Evolutionary conservation across 768 basidiomycete genomes (phyloP).

Genomic region (Tricholoma sp.): DNA sequence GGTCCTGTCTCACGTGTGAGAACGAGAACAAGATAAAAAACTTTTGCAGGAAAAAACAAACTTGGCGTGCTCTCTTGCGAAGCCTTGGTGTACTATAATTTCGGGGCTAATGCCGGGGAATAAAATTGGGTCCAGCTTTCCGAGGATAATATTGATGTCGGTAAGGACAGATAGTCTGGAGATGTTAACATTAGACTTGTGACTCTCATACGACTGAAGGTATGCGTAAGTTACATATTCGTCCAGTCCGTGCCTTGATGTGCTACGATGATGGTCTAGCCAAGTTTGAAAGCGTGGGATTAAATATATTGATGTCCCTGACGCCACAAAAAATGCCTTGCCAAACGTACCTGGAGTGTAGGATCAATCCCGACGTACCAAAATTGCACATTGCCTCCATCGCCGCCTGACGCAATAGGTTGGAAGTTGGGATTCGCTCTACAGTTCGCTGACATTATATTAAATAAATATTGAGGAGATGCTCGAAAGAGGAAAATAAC

Average conservation of each 20-base stretch:
- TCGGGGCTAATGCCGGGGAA: conserved; percentile 44
- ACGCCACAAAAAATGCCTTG: neutral
- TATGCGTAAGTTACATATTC: conserved; percentile 19
- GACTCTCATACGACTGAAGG: neutral
- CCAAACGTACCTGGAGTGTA: conserved; percentile 13
- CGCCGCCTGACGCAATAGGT: conserved; percentile 41
- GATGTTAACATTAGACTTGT: neutral
- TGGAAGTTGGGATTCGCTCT: conserved; percentile 41
- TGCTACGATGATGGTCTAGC: conserved; percentile 14
- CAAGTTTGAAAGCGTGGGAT: neutral
- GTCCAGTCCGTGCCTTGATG: conserved; percentile 20
- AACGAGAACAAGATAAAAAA: conserved; percentile 26
- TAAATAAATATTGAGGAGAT: neutral
- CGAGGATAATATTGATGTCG: conserved; percentile 35
- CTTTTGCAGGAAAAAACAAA: conserved; percentile 22
- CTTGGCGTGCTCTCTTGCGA: conserved; percentile 39
- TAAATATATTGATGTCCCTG: neutral
- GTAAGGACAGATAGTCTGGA: conserved; percentile 28
- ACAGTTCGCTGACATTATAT: conserved; percentile 33
- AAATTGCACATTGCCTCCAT: conserved; percentile 38
- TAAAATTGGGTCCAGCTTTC: conserved; percentile 29
- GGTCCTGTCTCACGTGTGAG: conserved; percentile 24
- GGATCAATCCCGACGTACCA: conserved; percentile 30
- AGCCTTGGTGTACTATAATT: conserved; percentile 48
- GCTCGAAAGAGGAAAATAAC: neutral